phyloP scores from a whole-genome alignment of 441 rosid species.

The Arabidopsis hybrid region DNA sequence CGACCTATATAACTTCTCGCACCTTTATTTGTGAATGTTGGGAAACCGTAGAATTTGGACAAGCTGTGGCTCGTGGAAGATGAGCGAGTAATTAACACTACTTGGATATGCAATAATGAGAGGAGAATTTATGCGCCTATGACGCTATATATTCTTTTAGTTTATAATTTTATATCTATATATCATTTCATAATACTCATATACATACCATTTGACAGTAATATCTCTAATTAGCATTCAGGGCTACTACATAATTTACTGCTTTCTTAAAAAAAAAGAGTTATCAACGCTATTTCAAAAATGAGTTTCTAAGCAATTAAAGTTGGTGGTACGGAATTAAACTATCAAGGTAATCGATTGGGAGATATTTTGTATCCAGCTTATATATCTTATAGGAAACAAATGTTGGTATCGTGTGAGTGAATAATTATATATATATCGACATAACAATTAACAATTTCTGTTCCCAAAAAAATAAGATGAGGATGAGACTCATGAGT shows the following conservation, averaged over 20 bases:
- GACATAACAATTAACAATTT: background rate
- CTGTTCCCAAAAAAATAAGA: background rate
- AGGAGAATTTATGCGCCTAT: constrained; percentile 31
- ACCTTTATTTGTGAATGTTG: constrained; percentile 36
- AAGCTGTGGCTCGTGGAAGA: constrained; percentile 46
- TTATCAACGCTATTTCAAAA: too few species aligned
- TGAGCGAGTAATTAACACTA: constrained; percentile 40
- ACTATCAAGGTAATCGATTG: background rate
- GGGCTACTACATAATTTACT: background rate
- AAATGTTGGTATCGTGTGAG: background rate
- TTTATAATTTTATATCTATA: background rate
- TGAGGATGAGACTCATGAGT: background rate
- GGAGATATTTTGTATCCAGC: too few species aligned
- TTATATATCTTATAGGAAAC: background rate
- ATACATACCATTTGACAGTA: constrained; percentile 1
- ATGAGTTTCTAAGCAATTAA: background rate
- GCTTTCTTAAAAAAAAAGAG: too few species aligned
- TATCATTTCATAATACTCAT: constrained; percentile 6
- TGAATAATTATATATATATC: background rate
- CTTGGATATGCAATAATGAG: constrained; percentile 39
- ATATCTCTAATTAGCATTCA: background rate
- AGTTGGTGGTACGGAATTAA: background rate
- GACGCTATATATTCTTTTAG: constrained; percentile 28
- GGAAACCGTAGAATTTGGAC: constrained; percentile 41
- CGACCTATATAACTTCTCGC: background rate